A percentile compares a stretch with the other conserved stretches of the same genome.
phyloP scores from a whole-genome alignment of 2,329 filamentous ascomycete genomes.

The Monilinia laxa region DNA sequence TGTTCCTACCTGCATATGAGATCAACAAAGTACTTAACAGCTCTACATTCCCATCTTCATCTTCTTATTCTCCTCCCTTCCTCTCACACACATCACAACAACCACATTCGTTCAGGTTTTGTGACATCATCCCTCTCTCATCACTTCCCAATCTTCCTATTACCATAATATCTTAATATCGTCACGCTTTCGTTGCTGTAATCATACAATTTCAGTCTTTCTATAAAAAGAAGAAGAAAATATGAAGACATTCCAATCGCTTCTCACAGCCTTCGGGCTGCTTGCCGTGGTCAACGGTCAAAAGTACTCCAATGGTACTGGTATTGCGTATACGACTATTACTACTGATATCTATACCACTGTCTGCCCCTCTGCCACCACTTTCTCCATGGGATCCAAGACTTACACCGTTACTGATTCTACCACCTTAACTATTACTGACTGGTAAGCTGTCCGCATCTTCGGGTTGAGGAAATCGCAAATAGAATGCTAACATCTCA shows the following conservation, averaged over 20 bases:
- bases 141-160: conserved; percentile 5
- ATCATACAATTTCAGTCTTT: conserved; percentile 11
- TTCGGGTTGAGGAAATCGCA: background rate
- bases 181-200: conserved; percentile 14
- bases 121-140: conserved; percentile 4
- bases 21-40: conserved; percentile 6
- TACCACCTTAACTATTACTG: conserved; percentile 48
- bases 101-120: conserved; percentile 23
- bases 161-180: conserved; percentile 14
- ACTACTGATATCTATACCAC: conserved; percentile 47
- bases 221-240: conserved; percentile 6
- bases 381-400: conserved; percentile 44
- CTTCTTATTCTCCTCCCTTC: background rate
- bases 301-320: conserved; percentile 17
- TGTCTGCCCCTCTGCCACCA: conserved; percentile 39
- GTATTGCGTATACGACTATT: conserved; percentile 25
- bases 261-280: conserved; percentile 22
- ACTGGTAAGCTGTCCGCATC: conserved; percentile 38
- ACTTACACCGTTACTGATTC: conserved; percentile 61
- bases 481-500: background rate
- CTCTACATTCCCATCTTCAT: conserved; percentile 4
- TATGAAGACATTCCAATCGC: conserved; percentile 24
- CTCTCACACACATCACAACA: conserved; percentile 7
- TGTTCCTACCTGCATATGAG: background rate
- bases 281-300: conserved; percentile 20